Base-by-base conservation (phyloP, 179 eudicot species). In the Beta lomatogona region DNA sequence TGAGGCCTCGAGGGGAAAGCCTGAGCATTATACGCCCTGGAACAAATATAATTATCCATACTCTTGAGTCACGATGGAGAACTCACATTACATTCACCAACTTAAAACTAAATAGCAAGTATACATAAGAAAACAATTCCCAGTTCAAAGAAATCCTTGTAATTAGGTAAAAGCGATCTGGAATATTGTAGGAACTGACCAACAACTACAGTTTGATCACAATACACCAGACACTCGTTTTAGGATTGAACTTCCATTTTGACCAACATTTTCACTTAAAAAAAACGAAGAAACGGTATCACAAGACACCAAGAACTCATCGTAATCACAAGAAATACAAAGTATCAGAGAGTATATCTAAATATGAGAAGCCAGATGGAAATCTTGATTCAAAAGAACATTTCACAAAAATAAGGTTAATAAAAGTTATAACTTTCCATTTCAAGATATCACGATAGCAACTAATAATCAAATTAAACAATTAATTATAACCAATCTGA, bases 21-120 rank as follows among this genome's bases (percentile, higher is more conserved):
- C 41, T 36, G 41, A 36, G 41, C 41, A 68, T 50, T 58, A 58
- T 16, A 55, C 81, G 72, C 78, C 86, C 41, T 74, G 76, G 54
- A 22, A 78, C 14, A 74, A 78, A 52, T 45, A 25, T 22, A 58
- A 71, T 22, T 73, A 81, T 77, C 79, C 81, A 74, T 63, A 81
- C 25, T 50, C 75, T 73, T 21, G 41, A 46, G 61, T 31, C 59
- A 70, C 19, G 36, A 41, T 58, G 18, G 61, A 54, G 14, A 63
- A 41, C 70, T 18, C 48, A 19, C 77, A 70, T 18, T 54, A 14
- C 21, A 59, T 58, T 13, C 18, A 54, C 67, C 66, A 71, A 66
- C 13, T 31, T 9, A 69, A 48, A 10, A 58, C 76, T 59, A 76
- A 22, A n/a, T 21, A 14, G 41, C n/a, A 44, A 45, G 14, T 16